These are phyloP conservation scores for Phlegmacium glaucopus DNA, from an alignment of 768 basidiomycete species.

Conservation along the genomic window DNA sequence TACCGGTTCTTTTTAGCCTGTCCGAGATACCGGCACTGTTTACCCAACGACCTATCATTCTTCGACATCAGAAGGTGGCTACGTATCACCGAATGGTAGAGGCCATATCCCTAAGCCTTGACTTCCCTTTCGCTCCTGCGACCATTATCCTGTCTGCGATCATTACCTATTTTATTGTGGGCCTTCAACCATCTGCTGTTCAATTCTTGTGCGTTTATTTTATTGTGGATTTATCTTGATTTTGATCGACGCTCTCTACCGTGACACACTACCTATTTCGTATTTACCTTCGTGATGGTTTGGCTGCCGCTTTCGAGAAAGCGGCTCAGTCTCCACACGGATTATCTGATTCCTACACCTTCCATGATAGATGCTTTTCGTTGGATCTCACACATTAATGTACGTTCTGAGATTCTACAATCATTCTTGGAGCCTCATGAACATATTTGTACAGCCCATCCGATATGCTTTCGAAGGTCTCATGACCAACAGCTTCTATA, in stretches of 20 bases:
- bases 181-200: conserved; percentile 47
- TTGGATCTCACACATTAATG: conserved; percentile 65
- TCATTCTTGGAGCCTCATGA: neutral
- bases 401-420: conserved; percentile 30
- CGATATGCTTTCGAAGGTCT: conserved; percentile 70
- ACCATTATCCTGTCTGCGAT: conserved; percentile 43
- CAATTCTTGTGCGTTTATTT: conserved; percentile 62
- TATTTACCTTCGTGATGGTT: conserved; percentile 50
- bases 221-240: neutral
- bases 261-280: conserved; percentile 43
- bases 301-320: conserved; percentile 55
- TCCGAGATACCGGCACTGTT: conserved; percentile 68
- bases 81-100: conserved; percentile 45
- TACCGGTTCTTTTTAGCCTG: conserved; percentile 58
- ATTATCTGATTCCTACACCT: conserved; percentile 46
- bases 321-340: conserved; percentile 45
- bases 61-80: conserved; percentile 54
- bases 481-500: conserved; percentile 78
- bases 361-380: conserved; percentile 63
- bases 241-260: neutral
- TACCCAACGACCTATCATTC: conserved; percentile 55
- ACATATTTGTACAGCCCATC: conserved; percentile 21
- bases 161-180: conserved; percentile 60
- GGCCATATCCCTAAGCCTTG: conserved; percentile 54
- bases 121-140: conserved; percentile 52